These are phyloP conservation scores for Codiaeum variegatum DNA, from an alignment of 441 rosid genomes.

Conservation along the genomic window DNA sequence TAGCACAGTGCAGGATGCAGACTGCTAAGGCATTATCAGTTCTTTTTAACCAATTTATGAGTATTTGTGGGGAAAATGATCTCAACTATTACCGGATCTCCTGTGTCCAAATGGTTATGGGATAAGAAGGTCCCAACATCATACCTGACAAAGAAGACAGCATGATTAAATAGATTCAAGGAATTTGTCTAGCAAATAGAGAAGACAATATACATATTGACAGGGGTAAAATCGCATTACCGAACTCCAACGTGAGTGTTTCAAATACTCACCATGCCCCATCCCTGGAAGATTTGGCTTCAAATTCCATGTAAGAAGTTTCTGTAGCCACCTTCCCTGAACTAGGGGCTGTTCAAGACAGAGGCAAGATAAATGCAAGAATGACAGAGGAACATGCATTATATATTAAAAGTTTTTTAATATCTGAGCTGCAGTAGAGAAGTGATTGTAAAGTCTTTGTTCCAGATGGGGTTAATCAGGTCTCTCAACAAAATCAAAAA, in stretches of 20 bases:
- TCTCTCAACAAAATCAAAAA: conserved; percentile 6
- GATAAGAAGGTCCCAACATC: conserved; percentile 82
- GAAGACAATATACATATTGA: conserved; percentile 1
- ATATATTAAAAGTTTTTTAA: background rate
- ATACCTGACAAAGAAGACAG: conserved; percentile 55
- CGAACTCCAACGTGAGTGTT: conserved; percentile 12
- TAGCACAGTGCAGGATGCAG: background rate
- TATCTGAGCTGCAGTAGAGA: background rate
- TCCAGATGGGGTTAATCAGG: background rate
- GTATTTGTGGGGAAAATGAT: conserved; percentile 5
- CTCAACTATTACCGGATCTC: conserved; percentile 66
- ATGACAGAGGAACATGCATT: conserved; percentile 1
- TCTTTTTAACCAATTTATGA: background rate
- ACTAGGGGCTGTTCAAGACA: conserved; percentile 35
- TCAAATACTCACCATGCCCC: conserved; percentile 80
- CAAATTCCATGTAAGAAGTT: conserved; percentile 68
- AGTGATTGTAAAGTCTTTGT: background rate
- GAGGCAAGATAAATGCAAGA: conserved; percentile 14
- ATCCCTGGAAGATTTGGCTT: conserved; percentile 93
- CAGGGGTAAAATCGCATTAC: background rate
- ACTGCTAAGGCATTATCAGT: background rate
- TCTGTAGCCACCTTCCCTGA: conserved; percentile 59
- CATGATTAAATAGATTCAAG: conserved; percentile 5
- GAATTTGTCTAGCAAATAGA: background rate
- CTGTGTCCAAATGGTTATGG: conserved; percentile 73